A percentile compares a stretch with the other conserved stretches of the same genome.
These are phyloP conservation scores for Penicillium glabrum DNA, from an alignment of 2,329 filamentous ascomycete species.

Conservation along the genomic window DNA sequence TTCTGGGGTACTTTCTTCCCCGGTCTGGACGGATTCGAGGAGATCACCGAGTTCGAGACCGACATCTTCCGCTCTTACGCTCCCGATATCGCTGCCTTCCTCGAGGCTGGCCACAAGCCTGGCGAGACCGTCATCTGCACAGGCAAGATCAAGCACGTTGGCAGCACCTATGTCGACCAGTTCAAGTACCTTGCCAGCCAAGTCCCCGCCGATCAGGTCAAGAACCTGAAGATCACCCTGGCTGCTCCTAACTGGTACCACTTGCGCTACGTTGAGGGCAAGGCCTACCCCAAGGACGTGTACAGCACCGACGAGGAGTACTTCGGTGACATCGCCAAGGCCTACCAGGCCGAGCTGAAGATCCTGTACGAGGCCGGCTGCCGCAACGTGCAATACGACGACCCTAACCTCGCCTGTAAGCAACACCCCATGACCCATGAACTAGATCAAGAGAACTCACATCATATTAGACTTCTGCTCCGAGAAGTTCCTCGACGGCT, in stretches of 20 bases:
- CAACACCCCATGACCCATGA: neutral
- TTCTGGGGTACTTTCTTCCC: conserved; percentile 60
- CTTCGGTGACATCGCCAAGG: conserved; percentile 64
- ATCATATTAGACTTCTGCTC: conserved; percentile 65
- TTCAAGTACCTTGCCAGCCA: conserved; percentile 60
- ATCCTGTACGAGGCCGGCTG: conserved; percentile 63
- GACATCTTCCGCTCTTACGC: conserved; percentile 60
- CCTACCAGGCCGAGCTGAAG: conserved; percentile 63
- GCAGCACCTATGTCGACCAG: conserved; percentile 58
- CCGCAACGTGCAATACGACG: conserved; percentile 67
- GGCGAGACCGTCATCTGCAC: conserved; percentile 58
- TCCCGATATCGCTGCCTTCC: conserved; percentile 63
- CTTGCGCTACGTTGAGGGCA: conserved; percentile 58
- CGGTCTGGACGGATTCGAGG: conserved; percentile 55
- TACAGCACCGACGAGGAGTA: conserved; percentile 62
- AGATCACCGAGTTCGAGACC: conserved; percentile 48
- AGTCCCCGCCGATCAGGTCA: conserved; percentile 61
- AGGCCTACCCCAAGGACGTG: conserved; percentile 57
- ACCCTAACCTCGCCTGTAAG: conserved; percentile 65
- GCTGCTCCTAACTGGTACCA: conserved; percentile 70
- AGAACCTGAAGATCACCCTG: conserved; percentile 68
- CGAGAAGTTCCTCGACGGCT: conserved; percentile 68
- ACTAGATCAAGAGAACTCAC: conserved; percentile 4
- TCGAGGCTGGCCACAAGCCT: conserved; percentile 58
- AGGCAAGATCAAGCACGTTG: conserved; percentile 58